phyloP scores from a whole-genome alignment of 768 basidiomycete species.

The Pisolithus albus region DNA sequence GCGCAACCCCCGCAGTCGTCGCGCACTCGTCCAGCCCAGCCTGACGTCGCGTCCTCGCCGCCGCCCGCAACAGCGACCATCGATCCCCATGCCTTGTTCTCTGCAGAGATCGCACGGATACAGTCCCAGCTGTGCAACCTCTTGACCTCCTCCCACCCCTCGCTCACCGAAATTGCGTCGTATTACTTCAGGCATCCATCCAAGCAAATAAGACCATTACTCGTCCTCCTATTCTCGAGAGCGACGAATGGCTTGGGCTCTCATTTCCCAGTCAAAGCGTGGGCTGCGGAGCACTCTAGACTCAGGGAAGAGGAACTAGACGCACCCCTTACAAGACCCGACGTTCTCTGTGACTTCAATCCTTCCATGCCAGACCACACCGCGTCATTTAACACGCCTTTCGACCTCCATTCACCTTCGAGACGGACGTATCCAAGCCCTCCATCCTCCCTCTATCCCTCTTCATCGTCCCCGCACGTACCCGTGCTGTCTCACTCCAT shows the following conservation, averaged over 20 bases:
- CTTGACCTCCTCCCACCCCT: constrained; percentile 84
- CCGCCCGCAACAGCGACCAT: constrained; percentile 17
- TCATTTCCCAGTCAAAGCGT: constrained; percentile 52
- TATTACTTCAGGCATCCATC: constrained; percentile 89
- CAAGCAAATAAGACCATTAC: constrained; percentile 83
- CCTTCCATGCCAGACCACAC: constrained; percentile 78
- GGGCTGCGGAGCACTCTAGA: constrained; percentile 54
- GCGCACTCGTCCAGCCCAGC: constrained; percentile 12
- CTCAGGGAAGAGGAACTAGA: constrained; percentile 61
- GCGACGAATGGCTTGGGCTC: constrained; percentile 88
- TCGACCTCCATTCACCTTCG: constrained; percentile 39
- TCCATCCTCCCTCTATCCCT: constrained; percentile 15
- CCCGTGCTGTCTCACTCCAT: constrained; percentile 26
- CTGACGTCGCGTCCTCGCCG: background rate
- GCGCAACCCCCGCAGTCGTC: constrained; percentile 21
- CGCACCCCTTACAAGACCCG: constrained; percentile 67
- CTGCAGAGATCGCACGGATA: constrained; percentile 64
- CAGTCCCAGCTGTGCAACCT: constrained; percentile 67
- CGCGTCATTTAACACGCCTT: constrained; percentile 56
- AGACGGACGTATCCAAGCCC: constrained; percentile 19
- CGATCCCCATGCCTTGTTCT: constrained; percentile 68
- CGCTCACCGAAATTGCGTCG: constrained; percentile 79
- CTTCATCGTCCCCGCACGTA: constrained; percentile 7
- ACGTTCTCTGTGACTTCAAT: constrained; percentile 89
- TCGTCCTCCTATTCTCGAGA: constrained; percentile 84